Evolutionary conservation across 345 rosid species (phyloP).

Genomic region (Hypericum androsaemum): DNA sequence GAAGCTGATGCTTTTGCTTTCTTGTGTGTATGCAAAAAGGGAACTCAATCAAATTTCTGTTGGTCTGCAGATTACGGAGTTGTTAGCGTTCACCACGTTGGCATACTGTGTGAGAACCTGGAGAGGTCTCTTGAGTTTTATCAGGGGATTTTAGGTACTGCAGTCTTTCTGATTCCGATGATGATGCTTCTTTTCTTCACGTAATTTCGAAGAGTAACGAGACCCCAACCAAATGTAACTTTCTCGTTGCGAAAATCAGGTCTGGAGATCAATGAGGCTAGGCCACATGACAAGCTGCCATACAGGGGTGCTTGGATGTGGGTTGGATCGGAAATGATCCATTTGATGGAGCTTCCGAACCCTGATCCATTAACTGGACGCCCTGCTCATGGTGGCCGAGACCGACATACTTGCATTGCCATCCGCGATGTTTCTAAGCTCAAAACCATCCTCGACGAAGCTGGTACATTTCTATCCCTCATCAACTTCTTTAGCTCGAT

Average conservation of each 20-base stretch:
- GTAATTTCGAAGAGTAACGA: background rate
- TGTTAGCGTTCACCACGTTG: conserved; percentile 80
- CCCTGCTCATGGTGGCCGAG: background rate
- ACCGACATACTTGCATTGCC: background rate
- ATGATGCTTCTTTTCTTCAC: background rate
- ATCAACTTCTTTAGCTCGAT: background rate
- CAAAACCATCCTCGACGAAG: background rate
- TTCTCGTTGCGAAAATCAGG: conserved; percentile 27
- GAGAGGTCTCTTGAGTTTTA: conserved; percentile 84
- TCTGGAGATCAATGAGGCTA: conserved; percentile 82
- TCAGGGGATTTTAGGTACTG: conserved; percentile 56
- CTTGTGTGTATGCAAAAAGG: too few relatives aligned
- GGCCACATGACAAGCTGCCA: conserved; percentile 33
- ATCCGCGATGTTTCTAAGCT: background rate
- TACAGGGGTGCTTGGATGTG: background rate
- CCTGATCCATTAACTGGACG: background rate
- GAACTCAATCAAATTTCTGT: background rate
- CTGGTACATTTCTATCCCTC: background rate
- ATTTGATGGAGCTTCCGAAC: background rate
- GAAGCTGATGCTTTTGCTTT: too few relatives aligned
- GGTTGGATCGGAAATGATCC: background rate
- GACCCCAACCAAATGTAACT: background rate
- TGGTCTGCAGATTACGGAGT: conserved; percentile 62
- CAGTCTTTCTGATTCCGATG: background rate
- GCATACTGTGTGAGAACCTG: conserved; percentile 69